A percentile compares a stretch with the other conserved stretches of the same genome.
Evolutionary conservation across 345 rosid genomes (phyloP).

Genomic region (Eucalyptus regnans): DNA sequence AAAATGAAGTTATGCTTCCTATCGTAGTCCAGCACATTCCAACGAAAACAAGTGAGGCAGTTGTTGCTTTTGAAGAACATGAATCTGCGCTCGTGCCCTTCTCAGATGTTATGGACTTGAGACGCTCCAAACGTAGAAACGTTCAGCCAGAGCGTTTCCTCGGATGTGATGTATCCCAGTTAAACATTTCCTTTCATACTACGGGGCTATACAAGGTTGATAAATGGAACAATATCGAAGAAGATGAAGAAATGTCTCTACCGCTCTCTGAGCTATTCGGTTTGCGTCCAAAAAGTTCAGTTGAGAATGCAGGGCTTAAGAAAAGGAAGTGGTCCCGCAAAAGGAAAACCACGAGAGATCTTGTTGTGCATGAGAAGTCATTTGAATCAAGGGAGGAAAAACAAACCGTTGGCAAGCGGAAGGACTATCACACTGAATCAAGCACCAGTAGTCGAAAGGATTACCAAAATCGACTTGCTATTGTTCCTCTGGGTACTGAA

Average conservation of each 20-base stretch:
- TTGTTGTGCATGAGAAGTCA: background rate
- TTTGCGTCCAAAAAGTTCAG: background rate
- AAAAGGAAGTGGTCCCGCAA: background rate
- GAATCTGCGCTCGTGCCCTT: slow-evolving; percentile 1
- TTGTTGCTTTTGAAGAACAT: background rate
- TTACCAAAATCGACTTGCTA: background rate
- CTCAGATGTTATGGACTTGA: slow-evolving; percentile 32
- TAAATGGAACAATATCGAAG: slow-evolving; percentile 23
- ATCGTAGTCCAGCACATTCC: slow-evolving; percentile 21
- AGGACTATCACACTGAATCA: background rate
- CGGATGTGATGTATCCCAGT: slow-evolving; percentile 22
- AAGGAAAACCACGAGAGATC: background rate
- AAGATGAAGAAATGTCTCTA: slow-evolving; percentile 34
- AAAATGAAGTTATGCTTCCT: slow-evolving; percentile 28
- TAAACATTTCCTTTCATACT: slow-evolving; percentile 30
- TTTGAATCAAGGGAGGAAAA: background rate
- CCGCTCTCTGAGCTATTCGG: slow-evolving; percentile 39
- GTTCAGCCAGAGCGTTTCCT: slow-evolving; percentile 55
- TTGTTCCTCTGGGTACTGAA: slow-evolving; percentile 40
- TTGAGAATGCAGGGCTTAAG: background rate
- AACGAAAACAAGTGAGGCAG: slow-evolving; percentile 2
- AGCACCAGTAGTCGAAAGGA: background rate
- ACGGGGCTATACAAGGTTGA: slow-evolving; percentile 24
- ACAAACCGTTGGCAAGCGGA: background rate
- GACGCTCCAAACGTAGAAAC: slow-evolving; percentile 68